Conservation (phyloP, 306 rosid genomes). For the Inga leiocalycina region DNA sequence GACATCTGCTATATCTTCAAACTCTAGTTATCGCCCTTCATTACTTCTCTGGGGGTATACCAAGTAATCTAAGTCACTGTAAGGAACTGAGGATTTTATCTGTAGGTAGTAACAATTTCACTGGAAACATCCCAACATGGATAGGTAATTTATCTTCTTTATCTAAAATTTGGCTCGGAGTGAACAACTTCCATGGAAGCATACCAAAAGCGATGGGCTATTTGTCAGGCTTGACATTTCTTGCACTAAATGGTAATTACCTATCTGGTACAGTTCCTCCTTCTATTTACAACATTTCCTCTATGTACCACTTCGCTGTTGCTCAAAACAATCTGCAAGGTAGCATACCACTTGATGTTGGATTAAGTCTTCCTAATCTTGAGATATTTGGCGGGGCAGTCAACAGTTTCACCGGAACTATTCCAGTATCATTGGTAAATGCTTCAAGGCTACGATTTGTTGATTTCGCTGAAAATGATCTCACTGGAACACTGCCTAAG, state of each 20-base stretch:
- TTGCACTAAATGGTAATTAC: conserved; percentile 29
- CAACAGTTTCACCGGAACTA: conserved; percentile 41
- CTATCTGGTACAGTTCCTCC: conserved; percentile 43
- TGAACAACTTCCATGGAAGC: conserved; percentile 45
- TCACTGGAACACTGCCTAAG: conserved; percentile 42
- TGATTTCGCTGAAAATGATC: conserved; percentile 45
- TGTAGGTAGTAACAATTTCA: conserved; percentile 32
- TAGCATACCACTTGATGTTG: conserved; percentile 47
- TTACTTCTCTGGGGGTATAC: conserved; percentile 37
- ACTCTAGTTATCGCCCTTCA: conserved; percentile 19
- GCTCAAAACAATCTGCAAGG: conserved; percentile 48
- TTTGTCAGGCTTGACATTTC: conserved; percentile 29
- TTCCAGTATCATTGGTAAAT: conserved; percentile 52
- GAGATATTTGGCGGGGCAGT: conserved; percentile 37
- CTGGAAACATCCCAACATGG: conserved; percentile 56
- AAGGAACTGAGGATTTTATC: conserved; percentile 19
- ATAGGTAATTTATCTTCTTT: conserved; percentile 55
- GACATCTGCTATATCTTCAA: conserved; percentile 28
- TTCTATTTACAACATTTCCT: conserved; percentile 46
- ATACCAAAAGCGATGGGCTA: conserved; percentile 44
- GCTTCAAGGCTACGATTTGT: conserved; percentile 42
- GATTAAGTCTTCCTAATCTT: conserved; percentile 52
- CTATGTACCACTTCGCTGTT: conserved; percentile 34
- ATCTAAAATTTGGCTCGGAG: neutral
- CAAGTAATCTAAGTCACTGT: conserved; percentile 47